Evolutionary conservation across 495 filamentous ascomycete species (phyloP), one percentile per base, ranked within the genome.

Genomic region (Copromyces sp.): DNA sequence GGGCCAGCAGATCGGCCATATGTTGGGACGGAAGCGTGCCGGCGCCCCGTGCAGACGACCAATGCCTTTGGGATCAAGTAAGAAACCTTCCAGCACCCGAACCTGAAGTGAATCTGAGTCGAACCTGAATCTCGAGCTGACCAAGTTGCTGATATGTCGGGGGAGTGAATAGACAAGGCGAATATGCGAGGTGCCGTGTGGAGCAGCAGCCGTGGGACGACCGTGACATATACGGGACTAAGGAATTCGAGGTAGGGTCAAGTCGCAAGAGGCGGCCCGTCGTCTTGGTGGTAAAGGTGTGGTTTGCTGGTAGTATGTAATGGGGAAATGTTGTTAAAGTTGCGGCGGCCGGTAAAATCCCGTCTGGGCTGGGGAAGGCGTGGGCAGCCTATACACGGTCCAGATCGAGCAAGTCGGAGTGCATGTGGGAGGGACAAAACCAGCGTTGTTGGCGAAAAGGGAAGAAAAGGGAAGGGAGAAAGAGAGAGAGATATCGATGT

Each of bases 1-100:
- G 72, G 77, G 72, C 72, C 76, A 74, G 73, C 68, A 73, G 69
- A 74, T 70, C 73, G 75, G 78, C 78, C 78, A 80, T 79, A 79
- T 76, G 76, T 77, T 68, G 68, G 71, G 71, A 76, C 73, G 73
- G 73, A 53, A 42, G 76, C 75, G 77, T 77, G 76, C 77, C 78
- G 73, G 74, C 68, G 59, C 76, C 73, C 72, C 75, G 72, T 75
- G 74, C 69, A 76, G 59, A 59, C 70, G 39, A 47, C 17, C 53
- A 65, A 65, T 65, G 53, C 29, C 53, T 35, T 65, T 65, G 29
- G 53, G 53, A 65, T 37, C 53, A 65, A 65, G 53, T 35, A 16
- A 65, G 24, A 37, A 35, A 35, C 2, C 53, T 65, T 65, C 53
- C 53, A 65, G 35, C 53, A 65, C 53, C 53, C 53, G 32, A 65